Conservation (phyloP, 306 rosid genomes). For the Dryas alaskensis region DNA sequence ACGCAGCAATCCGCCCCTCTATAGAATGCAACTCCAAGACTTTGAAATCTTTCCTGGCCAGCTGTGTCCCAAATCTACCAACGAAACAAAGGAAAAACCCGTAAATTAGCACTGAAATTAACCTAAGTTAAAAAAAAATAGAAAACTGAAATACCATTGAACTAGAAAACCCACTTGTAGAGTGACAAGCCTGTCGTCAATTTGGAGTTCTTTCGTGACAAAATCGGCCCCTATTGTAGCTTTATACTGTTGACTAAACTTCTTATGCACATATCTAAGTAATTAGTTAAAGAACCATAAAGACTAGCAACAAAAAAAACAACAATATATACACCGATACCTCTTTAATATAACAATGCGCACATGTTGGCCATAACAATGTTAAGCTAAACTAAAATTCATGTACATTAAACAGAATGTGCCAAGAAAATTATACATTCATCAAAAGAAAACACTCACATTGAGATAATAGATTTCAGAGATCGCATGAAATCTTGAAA, state of each 20-base stretch:
- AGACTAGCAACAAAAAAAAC: conserved; percentile 15
- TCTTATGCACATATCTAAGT: conserved; percentile 86
- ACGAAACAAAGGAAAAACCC: neutral
- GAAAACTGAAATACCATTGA: conserved; percentile 35
- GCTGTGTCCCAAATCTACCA: conserved; percentile 97
- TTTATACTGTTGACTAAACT: conserved; percentile 94
- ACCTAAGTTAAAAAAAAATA: neutral
- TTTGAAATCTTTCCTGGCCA: conserved; percentile 95
- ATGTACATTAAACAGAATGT: neutral
- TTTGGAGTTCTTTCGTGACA: conserved; percentile 94
- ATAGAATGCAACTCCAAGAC: conserved; percentile 92
- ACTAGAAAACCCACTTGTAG: conserved; percentile 74
- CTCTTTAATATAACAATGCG: neutral
- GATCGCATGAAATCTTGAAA: neutral
- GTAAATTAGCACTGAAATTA: neutral
- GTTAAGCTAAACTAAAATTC: neutral
- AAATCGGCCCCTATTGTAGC: conserved; percentile 99
- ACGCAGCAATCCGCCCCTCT: conserved; percentile 97
- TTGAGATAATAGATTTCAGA: neutral
- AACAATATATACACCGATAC: neutral
- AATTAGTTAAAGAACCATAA: conserved; percentile 45
- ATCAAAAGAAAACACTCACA: neutral
- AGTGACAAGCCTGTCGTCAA: conserved; percentile 89
- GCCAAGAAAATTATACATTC: neutral
- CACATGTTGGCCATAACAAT: neutral